Evolutionary conservation across 164 flowering plant species (phyloP).

Genomic region (Umbilicus rupestris): DNA sequence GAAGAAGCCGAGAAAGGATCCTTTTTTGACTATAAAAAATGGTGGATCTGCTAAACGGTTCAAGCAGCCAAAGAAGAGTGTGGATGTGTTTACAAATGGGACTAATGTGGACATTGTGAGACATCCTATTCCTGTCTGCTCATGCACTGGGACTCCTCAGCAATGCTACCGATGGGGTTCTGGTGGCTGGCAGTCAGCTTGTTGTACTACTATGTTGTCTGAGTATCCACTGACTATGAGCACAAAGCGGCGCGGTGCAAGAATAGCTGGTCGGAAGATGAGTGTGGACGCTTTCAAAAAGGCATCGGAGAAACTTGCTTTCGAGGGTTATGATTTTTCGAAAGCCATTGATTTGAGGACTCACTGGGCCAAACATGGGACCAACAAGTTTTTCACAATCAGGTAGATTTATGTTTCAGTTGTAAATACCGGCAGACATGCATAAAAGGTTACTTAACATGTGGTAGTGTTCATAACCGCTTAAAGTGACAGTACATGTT

Average conservation of each 20-base stretch:
- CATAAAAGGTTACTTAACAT: background rate
- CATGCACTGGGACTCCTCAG: conserved; percentile 74
- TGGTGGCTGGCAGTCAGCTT: conserved; percentile 95
- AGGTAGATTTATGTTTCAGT: conserved; percentile 36
- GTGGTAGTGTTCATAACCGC: background rate
- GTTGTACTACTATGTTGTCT: conserved; percentile 76
- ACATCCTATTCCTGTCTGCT: conserved; percentile 79
- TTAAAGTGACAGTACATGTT: no score
- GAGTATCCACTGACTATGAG: conserved; percentile 84
- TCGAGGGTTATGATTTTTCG: conserved; percentile 61
- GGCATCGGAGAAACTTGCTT: conserved; percentile 72
- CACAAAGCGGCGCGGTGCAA: conserved; percentile 73
- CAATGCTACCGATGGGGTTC: conserved; percentile 92
- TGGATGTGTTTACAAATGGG: conserved; percentile 62
- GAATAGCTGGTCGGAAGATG: conserved; percentile 93
- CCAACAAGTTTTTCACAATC: conserved; percentile 89
- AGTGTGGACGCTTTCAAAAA: conserved; percentile 92
- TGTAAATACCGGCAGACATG: background rate
- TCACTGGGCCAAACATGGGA: conserved; percentile 91
- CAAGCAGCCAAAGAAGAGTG: conserved; percentile 43
- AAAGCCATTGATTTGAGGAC: conserved; percentile 74
- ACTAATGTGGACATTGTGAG: conserved; percentile 70
- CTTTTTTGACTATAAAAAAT: conserved; percentile 33
- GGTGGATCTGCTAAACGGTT: conserved; percentile 31
- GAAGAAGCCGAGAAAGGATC: conserved; percentile 40